phyloP scores from a whole-genome alignment of 2,329 filamentous ascomycete species.

The Colletotrichum ledebouriae region DNA sequence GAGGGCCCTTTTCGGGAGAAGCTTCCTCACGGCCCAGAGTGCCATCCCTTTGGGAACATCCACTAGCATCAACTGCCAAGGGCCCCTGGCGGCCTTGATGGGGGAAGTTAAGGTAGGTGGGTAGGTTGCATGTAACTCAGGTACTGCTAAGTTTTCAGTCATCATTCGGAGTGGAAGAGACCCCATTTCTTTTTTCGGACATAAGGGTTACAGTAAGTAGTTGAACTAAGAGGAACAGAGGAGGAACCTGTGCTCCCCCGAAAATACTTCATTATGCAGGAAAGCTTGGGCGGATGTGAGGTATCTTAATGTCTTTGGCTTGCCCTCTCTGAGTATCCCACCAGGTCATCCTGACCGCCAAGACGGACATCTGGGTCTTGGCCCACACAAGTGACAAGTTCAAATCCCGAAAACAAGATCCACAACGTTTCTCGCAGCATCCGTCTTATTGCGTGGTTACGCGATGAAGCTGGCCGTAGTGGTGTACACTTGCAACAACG shows the following conservation, averaged over 20 bases:
- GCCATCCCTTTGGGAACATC: conserved; percentile 41
- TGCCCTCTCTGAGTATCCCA: conserved; percentile 7
- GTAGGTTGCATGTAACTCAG: no score
- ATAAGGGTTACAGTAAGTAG: no score
- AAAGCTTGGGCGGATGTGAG: neutral
- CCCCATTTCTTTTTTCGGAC: no score
- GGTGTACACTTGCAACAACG: conserved; percentile 14
- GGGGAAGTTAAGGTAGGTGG: neutral
- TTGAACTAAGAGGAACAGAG: neutral
- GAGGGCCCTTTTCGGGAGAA: conserved; percentile 1
- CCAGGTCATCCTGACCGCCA: conserved; percentile 2
- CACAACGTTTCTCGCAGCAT: neutral
- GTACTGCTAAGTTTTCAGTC: no score
- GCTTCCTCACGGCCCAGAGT: conserved; percentile 36
- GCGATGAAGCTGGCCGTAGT: neutral
- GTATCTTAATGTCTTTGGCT: conserved; percentile 4
- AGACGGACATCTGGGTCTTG: conserved; percentile 21
- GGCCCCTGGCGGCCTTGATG: conserved; percentile 21
- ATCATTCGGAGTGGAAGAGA: no score
- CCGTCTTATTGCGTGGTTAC: conserved; percentile 2
- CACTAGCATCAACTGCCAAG: conserved; percentile 12
- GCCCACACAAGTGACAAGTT: conserved; percentile 33
- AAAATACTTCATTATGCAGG: neutral
- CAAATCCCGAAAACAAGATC: conserved; percentile 32
- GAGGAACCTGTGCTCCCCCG: neutral